Evolutionary conservation across 139 green algal genomes (phyloP), one percentile per base, ranked within the genome.

Genomic region (Trebouxia sp.): DNA sequence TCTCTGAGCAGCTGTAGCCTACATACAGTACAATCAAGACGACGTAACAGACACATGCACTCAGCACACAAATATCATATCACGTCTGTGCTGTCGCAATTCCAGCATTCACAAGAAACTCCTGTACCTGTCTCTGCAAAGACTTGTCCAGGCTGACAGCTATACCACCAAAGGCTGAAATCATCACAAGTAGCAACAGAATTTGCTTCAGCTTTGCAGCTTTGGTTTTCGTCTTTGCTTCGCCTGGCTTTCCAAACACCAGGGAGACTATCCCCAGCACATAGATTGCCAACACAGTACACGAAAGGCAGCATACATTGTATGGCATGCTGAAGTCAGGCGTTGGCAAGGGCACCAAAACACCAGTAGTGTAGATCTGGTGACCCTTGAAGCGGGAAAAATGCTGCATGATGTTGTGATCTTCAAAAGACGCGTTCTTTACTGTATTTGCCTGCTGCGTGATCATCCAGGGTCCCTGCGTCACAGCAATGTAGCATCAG

Each of bases 311-410:
- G 47, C 91, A 89, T 28, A 98, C 95, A 77, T 98, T 98, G 88
- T 98, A 99, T 4, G 93, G 92, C 96, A 99, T 99, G 76, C 86
- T 94, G 83, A 97, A 93, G 88, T 99, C 96, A 0, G 96, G 94
- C 15, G 90, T 89, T 0, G 96, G 87, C n/a, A 98, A 75, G 1
- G 86, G 84, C 24, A 97, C 85, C 26, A 98, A 50, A 6, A 90
- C 39, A 0, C 85, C 85, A 3, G 85, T 47, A 12, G 74, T 89
- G 82, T 53, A 82, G 42, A 75, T 72, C 17, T 82, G 67, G 0
- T 55, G 56, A 55, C 82, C 65, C 39, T 77, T 77, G 41, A 37
- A 77, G 15, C 11, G 12, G 39, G 42, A 51, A 37, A 7, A 38
- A 43, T 66, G 48, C 7, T 43, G 37, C 75, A 81, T 6, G 6